Percentiles rank a stretch among this genome's conserved stretches.
Conservation (phyloP, 345 rosid genomes). For the Brassica incana region DNA sequence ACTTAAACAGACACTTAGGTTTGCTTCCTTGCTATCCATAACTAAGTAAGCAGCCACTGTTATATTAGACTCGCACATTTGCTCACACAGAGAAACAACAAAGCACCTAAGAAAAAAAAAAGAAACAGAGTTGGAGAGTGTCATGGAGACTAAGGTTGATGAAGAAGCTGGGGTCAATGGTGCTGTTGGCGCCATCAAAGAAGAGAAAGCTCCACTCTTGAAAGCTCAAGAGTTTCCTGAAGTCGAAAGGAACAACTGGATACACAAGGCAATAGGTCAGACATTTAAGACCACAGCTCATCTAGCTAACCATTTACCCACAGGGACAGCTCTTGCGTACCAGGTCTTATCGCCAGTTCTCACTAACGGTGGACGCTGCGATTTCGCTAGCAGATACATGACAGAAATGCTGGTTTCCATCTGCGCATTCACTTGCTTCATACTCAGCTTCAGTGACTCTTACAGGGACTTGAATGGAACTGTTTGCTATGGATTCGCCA, state of each 20-base stretch:
- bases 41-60: constrained; percentile 2
- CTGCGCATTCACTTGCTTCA: constrained; percentile 70
- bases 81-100: constrained; percentile 16
- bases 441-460: constrained; percentile 75
- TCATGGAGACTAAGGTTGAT: constrained; percentile 32
- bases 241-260: constrained; percentile 42
- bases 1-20: constrained; percentile 17
- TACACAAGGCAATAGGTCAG: constrained; percentile 74
- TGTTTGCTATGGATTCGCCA: constrained; percentile 74
- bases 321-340: constrained; percentile 85
- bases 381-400: constrained; percentile 55
- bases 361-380: constrained; percentile 74
- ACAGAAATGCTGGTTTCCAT: constrained; percentile 53
- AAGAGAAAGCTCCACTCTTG: constrained; percentile 18
- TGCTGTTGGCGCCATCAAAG: background rate
- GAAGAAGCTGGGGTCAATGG: constrained; percentile 30
- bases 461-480: constrained; percentile 66
- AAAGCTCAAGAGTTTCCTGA: constrained; percentile 40
- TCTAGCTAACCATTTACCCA: constrained; percentile 81
- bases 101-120: background rate
- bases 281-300: constrained; percentile 82
- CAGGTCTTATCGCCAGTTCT: constrained; percentile 72
- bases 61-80: constrained; percentile 12
- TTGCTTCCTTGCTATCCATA: background rate
- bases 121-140: constrained; percentile 13